A percentile compares a stretch with the other conserved stretches of the same genome.
phyloP scores from a whole-genome alignment of 495 filamentous ascomycete genomes.

The Penicillium longicatenatum region DNA sequence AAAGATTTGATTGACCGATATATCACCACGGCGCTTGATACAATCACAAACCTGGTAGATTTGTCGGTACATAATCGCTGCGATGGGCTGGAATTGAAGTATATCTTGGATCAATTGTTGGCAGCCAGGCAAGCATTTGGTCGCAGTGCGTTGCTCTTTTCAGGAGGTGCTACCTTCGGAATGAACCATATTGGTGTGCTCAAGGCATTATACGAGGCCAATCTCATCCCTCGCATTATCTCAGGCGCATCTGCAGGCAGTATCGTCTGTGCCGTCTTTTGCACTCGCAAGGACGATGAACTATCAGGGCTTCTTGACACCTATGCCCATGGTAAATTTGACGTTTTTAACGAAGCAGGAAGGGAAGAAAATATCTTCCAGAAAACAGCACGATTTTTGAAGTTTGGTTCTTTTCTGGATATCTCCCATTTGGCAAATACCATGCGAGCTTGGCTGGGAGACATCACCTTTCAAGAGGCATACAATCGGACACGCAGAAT shows the following conservation, averaged over 20 bases:
- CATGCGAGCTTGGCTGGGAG: slow-evolving; percentile 77
- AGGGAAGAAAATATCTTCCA: slow-evolving; percentile 67
- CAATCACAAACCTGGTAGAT: slow-evolving; percentile 69
- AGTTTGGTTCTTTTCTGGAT: slow-evolving; percentile 80
- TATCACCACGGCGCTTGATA: slow-evolving; percentile 73
- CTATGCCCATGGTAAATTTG: slow-evolving; percentile 80
- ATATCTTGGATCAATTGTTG: slow-evolving; percentile 73
- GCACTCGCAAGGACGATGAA: slow-evolving; percentile 83
- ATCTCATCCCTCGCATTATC: slow-evolving; percentile 84
- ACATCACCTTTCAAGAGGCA: slow-evolving; percentile 92
- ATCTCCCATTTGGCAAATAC: slow-evolving; percentile 76
- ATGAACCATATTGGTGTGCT: slow-evolving; percentile 97
- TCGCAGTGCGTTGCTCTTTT: slow-evolving; percentile 81
- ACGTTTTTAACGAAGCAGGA: slow-evolving; percentile 77
- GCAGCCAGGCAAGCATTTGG: slow-evolving; percentile 85
- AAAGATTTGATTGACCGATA: slow-evolving; percentile 86
- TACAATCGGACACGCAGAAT: slow-evolving; percentile 91
- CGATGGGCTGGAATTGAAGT: slow-evolving; percentile 59
- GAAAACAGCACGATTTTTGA: slow-evolving; percentile 74
- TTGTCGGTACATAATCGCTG: slow-evolving; percentile 57
- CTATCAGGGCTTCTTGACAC: slow-evolving; percentile 68
- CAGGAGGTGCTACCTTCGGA: slow-evolving; percentile 90
- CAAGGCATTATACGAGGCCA: slow-evolving; percentile 75
- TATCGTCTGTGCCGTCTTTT: slow-evolving; percentile 85
- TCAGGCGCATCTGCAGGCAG: slow-evolving; percentile 94